Evolutionary conservation across 768 basidiomycete species (phyloP), one percentile per base, ranked within the genome.

Genomic region (Cystobasidium onofrii): DNA sequence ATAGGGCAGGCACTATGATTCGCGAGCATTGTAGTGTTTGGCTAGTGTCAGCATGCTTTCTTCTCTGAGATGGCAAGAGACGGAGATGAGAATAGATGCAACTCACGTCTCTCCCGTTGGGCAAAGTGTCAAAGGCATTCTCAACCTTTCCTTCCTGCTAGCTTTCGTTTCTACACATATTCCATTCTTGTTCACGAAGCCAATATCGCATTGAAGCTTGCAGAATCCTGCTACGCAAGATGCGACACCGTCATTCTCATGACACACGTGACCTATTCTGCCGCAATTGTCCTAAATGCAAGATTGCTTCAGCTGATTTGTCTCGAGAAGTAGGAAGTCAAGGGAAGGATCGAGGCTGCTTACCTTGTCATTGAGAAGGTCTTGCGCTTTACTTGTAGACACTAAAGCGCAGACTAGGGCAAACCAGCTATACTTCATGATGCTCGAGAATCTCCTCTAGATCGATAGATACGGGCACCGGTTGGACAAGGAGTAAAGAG

Each of bases 81-180:
- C 62, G 27, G 10, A 23, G n/a, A 9, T 55, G 54, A 10, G 54
- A n/a, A 23, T 55, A 18, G 50, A 18, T 31, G 12, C 15, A 23
- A 43, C 69, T 36, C 55, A 71, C 69, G 69, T 71, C 34, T 71
- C 69, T 46, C 69, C 69, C 23, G 23, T 39, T 10, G 69, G 69
- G 29, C 69, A 71, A 13, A 71, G 69, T 13, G 69, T 55, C 33
- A 60, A 52, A 34, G 69, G 69, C 23, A 25, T 3, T 34, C 55
- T 46, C 41, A 71, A 33, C 25, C 69, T 46, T 55, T 60, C 36
- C 25, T 71, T 71, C 55, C 44, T 55, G 36, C 36, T 52, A 23
- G 69, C 54, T 44, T 71, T 71, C 9, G 52, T 57, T 36, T 71
- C 69, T 17, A 55, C 54, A 25, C 69, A 71, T n/a, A 71, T 55